Evolutionary conservation across 2,329 filamentous ascomycete genomes (phyloP), one percentile per base, ranked within the genome.

Genomic region (Clonostachys chloroleuca): DNA sequence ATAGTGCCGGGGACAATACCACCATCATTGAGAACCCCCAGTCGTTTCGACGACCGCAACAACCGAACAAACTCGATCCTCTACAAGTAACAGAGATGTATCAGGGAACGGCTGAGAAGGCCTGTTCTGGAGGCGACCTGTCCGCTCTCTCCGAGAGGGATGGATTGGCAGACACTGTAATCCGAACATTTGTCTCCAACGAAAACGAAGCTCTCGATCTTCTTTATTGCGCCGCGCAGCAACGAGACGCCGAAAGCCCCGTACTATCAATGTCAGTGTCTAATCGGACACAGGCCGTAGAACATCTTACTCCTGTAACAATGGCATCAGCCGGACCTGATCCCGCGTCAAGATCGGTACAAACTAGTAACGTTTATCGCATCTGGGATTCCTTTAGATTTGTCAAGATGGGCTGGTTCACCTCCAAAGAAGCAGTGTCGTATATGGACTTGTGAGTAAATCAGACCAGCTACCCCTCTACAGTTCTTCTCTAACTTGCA

Each of bases 321-420:
- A 30, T 30, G 24, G 24, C 24, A 30, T 30, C 24, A 30, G 24
- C 24, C 9, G 24, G 24, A 30, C 24, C 24, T 8, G 24, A 30
- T 30, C 24, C 24, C 8, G 24, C 24, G 9, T 30, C 24, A 9
- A 9, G 24, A 39, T 18, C 12, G 12, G 12, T 18, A 39, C 36
- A 39, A 9, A 18, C 10, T 18, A 39, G 12, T 12, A 6, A 8
- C 36, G 14, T 39, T 5, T 39, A 39, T n/a, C 36, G 56, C 16
- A 34, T 57, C 33, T 56, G 55, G 53, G 55, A 57, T 34, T 58
- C 53, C 39, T 53, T 54, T 37, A 53, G 56, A 4, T 57, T 59
- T 12, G 54, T 57, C 4, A 51, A 55, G 1, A 53, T 58, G 36
- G 56, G 56, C 2, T 58, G 53, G 49, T 58, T 58, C 12, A 58